Evolutionary conservation across 768 basidiomycete genomes (phyloP).

Genomic region (Paxillus rubicundulus): DNA sequence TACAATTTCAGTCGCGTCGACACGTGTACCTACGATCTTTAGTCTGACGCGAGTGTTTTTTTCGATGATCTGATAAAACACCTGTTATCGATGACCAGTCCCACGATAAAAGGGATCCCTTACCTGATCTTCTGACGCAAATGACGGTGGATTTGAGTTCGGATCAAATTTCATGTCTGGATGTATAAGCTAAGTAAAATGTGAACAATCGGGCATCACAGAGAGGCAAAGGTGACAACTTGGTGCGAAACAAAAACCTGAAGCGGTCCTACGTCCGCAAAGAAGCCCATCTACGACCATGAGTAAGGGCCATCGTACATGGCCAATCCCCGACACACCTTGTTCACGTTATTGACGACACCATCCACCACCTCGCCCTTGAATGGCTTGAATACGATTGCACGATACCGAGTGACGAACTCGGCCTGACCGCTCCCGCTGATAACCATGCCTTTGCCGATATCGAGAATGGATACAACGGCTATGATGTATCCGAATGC

Average conservation of each 20-base stretch:
- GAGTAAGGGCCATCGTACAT: neutral
- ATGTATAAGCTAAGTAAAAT: slow-evolving; percentile 72
- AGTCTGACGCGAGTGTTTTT: slow-evolving; percentile 89
- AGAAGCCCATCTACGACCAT: slow-evolving; percentile 87
- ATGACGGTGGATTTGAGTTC: slow-evolving; percentile 95
- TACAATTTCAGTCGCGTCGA: slow-evolving; percentile 97
- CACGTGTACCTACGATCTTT: slow-evolving; percentile 97
- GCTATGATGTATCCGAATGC: slow-evolving; percentile 94
- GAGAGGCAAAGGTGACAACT: slow-evolving; percentile 45
- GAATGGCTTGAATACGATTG: slow-evolving; percentile 99
- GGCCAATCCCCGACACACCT: slow-evolving; percentile 50
- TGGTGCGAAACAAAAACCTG: slow-evolving; percentile 95
- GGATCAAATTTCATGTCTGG: slow-evolving; percentile 95
- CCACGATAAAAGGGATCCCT: neutral
- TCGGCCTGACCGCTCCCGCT: slow-evolving; percentile 93
- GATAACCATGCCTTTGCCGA: slow-evolving; percentile 89
- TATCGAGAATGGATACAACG: slow-evolving; percentile 85
- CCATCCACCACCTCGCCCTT: slow-evolving; percentile 99
- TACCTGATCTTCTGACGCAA: slow-evolving; percentile 87
- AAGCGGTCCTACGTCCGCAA: slow-evolving; percentile 93
- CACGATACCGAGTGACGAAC: slow-evolving; percentile 90
- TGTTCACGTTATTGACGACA: slow-evolving; percentile 91
- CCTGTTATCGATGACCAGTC: neutral
- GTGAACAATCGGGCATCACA: slow-evolving; percentile 3
- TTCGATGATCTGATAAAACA: slow-evolving; percentile 69